Percentiles rank a stretch among this genome's conserved stretches.
Evolutionary conservation across 805 yeast genomes (phyloP).

Genomic region (Metschnikowia vanudenii): DNA sequence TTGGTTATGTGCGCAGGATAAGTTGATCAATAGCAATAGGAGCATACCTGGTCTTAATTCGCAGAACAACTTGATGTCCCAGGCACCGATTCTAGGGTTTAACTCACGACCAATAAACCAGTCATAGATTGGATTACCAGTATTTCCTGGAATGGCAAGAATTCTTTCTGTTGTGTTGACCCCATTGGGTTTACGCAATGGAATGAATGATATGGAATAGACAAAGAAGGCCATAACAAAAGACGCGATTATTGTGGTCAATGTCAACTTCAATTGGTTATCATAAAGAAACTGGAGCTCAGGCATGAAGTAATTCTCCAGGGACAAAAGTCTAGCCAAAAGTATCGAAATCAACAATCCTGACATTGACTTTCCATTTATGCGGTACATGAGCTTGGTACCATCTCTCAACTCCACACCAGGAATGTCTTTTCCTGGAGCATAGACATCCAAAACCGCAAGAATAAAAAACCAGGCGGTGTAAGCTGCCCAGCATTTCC

Average conservation of each 20-base stretch:
- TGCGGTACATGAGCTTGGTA: slow-evolving; percentile 63
- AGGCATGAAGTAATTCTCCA: slow-evolving; percentile 59
- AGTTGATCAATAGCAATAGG: slow-evolving; percentile 76
- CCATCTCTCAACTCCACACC: slow-evolving; percentile 83
- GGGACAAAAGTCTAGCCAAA: slow-evolving; percentile 47
- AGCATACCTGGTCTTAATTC: slow-evolving; percentile 94
- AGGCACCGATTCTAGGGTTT: slow-evolving; percentile 81
- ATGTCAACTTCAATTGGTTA: slow-evolving; percentile 62
- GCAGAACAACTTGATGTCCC: slow-evolving; percentile 89
- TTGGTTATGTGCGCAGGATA: slow-evolving; percentile 80
- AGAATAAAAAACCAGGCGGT: slow-evolving; percentile 69
- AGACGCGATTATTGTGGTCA: slow-evolving; percentile 64
- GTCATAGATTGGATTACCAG: slow-evolving; percentile 72
- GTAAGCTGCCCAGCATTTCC: slow-evolving; percentile 61
- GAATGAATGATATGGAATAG: slow-evolving; percentile 66
- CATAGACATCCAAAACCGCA: slow-evolving; percentile 63
- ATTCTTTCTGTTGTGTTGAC: slow-evolving; percentile 61
- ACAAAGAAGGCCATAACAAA: slow-evolving; percentile 60
- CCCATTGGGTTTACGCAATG: slow-evolving; percentile 51
- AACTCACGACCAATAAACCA: slow-evolving; percentile 98
- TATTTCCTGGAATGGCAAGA: slow-evolving; percentile 83
- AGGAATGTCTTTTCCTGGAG: slow-evolving; percentile 56
- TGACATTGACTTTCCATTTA: slow-evolving; percentile 72
- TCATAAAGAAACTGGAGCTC: slow-evolving; percentile 76
- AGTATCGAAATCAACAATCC: slow-evolving; percentile 39